These are phyloP conservation scores for Cardamine chenopodiifolia DNA, from an alignment of 345 rosid genomes.

Conservation along the genomic window DNA sequence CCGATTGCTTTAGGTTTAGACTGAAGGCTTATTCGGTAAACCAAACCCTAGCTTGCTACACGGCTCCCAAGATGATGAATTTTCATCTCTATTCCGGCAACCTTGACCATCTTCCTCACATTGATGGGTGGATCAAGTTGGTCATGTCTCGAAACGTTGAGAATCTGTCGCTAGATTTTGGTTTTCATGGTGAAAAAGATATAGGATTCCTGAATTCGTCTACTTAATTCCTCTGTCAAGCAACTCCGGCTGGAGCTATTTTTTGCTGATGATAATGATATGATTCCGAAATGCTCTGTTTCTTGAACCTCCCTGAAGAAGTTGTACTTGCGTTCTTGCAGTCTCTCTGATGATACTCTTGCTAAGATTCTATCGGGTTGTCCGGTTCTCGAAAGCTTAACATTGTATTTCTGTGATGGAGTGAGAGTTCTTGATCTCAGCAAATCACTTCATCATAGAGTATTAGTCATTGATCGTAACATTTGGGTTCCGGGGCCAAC, in stretches of 20 bases:
- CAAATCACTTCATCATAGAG: not conserved
- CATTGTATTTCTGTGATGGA: not conserved
- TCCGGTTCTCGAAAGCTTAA: slow-evolving; percentile 12
- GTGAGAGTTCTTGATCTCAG: slow-evolving; percentile 4
- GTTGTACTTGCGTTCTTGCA: not conserved
- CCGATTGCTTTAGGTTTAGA: not conserved
- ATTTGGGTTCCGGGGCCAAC: too few relatives aligned
- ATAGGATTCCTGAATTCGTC: not conserved
- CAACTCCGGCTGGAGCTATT: not conserved
- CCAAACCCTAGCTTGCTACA: not conserved
- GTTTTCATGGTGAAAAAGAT: not conserved
- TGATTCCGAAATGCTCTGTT: not conserved
- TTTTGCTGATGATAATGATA: not conserved
- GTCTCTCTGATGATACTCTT: not conserved
- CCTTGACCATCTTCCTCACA: not conserved
- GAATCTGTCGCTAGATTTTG: not conserved
- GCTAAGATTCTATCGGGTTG: slow-evolving; percentile 24
- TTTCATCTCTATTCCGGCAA: not conserved
- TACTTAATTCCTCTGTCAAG: not conserved
- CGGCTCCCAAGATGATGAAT: not conserved
- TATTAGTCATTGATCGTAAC: not conserved
- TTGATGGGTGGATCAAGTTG: not conserved
- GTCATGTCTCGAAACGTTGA: slow-evolving; percentile 7
- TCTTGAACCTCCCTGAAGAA: slow-evolving; percentile 21
- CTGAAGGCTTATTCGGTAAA: not conserved